Evolutionary conservation across 768 basidiomycete species (phyloP), one percentile per base, ranked within the genome.

Genomic region (Podaxis carcinomalis): DNA sequence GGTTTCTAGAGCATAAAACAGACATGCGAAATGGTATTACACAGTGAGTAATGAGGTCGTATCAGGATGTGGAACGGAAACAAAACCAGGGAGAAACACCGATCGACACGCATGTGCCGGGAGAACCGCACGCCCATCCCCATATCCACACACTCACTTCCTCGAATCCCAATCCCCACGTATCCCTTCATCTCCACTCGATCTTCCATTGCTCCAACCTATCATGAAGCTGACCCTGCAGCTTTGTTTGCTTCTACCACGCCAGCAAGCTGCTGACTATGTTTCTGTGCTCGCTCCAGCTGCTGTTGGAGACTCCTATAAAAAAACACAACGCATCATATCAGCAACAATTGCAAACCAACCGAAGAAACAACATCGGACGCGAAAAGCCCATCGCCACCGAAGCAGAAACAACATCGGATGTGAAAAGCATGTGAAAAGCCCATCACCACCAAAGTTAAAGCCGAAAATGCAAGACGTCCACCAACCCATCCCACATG

Each of bases 241-340:
- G 63, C 59, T 59, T 78, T 78, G 54, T 77, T 77, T 13, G 69
- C 61, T 27, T 81, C 81, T 1, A 82, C 71, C 23, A 87, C 79
- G 32, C 85, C 86, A 61, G 77, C 76, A 32, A 88, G 75, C 67
- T 85, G 85, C 46, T 77, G 76, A 57, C 78, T 90, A 42, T 93
- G 83, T 69, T 86, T 90, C 69, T 87, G 84, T n/a, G 92, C 90
- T 23, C 86, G 73, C 25, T 93, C 91, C 35, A 90, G 77, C 67
- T 93, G 92, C 61, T 86, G 80, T 67, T 92, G 88, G 13, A 92
- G 74, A 62, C 81, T 86, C 79, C 93, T 93, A 62, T 21, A 58
- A 27, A 9, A 9, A 21, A 37, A 65, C 49, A 35, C 42, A 44
- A n/a, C 61, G n/a, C 28, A 39, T 59, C 27, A 65, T 23, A 10